Evolutionary conservation across 2,329 filamentous ascomycete species (phyloP).

Genomic region (Colletotrichum sp.): DNA sequence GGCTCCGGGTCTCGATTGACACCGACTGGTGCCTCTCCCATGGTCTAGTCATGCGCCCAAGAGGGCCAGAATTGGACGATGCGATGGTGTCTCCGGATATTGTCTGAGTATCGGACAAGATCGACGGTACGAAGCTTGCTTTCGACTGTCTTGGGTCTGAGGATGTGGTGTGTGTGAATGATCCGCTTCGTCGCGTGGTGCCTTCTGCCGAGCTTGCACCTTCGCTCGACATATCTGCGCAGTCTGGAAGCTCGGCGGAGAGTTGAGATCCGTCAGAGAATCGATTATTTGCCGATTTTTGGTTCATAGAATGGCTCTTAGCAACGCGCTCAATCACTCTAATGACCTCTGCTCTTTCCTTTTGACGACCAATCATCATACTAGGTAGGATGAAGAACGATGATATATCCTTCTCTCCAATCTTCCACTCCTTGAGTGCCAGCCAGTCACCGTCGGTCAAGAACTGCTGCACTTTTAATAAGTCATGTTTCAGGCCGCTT

Average conservation of each 20-base stretch:
- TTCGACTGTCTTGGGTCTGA: slow-evolving; percentile 46
- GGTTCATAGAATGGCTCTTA: slow-evolving; percentile 61
- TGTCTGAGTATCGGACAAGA: slow-evolving; percentile 44
- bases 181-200: slow-evolving; percentile 52
- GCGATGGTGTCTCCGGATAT: slow-evolving; percentile 52
- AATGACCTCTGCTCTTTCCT: slow-evolving; percentile 73
- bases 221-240: slow-evolving; percentile 63
- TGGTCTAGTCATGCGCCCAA: slow-evolving; percentile 43
- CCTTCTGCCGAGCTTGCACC: slow-evolving; percentile 63
- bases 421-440: slow-evolving; percentile 74
- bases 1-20: slow-evolving; percentile 52
- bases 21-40: slow-evolving; percentile 61
- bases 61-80: slow-evolving; percentile 46
- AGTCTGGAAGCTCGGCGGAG: slow-evolving; percentile 54
- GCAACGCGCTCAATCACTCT: slow-evolving; percentile 79
- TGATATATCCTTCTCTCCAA: slow-evolving; percentile 85
- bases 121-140: slow-evolving; percentile 44
- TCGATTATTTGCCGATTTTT: slow-evolving; percentile 46
- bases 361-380: slow-evolving; percentile 78
- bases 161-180: slow-evolving; percentile 50
- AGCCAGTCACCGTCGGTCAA: slow-evolving; percentile 76
- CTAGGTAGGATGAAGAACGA: slow-evolving; percentile 90
- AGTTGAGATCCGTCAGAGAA: slow-evolving; percentile 60
- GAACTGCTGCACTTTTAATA: slow-evolving; percentile 75
- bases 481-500: slow-evolving; percentile 83